phyloP scores from a whole-genome alignment of 768 basidiomycete genomes.

The Auriscalpium vulgare region DNA sequence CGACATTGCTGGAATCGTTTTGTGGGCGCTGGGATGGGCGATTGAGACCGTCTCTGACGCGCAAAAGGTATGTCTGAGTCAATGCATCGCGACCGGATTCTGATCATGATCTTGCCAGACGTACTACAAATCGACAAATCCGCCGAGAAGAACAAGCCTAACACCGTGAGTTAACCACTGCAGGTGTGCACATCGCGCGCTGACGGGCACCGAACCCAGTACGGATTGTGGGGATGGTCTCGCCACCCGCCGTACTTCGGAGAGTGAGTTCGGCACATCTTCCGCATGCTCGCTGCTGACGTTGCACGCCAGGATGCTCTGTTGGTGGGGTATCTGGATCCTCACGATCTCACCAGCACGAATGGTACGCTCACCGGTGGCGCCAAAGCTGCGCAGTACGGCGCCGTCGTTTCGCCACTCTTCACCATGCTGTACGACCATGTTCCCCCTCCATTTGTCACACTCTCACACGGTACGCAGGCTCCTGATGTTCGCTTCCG shows the following conservation, averaged over 20 bases:
- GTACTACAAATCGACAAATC: conserved; percentile 41
- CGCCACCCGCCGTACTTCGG: conserved; percentile 69
- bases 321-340: conserved; percentile 63
- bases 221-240: conserved; percentile 47
- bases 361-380: conserved; percentile 34
- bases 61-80: conserved; percentile 37
- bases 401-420: conserved; percentile 51
- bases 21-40: conserved; percentile 52
- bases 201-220: conserved; percentile 21
- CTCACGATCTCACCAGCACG: conserved; percentile 51
- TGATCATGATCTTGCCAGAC: conserved; percentile 26
- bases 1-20: conserved; percentile 55
- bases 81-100: not conserved
- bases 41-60: conserved; percentile 50
- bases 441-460: not conserved
- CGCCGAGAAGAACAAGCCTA: conserved; percentile 44
- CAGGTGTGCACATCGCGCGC: not conserved
- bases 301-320: conserved; percentile 36
- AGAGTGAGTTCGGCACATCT: conserved; percentile 36
- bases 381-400: conserved; percentile 49
- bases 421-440: conserved; percentile 52
- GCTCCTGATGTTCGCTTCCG: conserved; percentile 57
- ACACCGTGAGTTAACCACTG: conserved; percentile 26
- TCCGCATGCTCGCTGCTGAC: not conserved
- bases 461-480: conserved; percentile 20